Evolutionary conservation across 768 basidiomycete species (phyloP).

Genomic region (Mycena pura): DNA sequence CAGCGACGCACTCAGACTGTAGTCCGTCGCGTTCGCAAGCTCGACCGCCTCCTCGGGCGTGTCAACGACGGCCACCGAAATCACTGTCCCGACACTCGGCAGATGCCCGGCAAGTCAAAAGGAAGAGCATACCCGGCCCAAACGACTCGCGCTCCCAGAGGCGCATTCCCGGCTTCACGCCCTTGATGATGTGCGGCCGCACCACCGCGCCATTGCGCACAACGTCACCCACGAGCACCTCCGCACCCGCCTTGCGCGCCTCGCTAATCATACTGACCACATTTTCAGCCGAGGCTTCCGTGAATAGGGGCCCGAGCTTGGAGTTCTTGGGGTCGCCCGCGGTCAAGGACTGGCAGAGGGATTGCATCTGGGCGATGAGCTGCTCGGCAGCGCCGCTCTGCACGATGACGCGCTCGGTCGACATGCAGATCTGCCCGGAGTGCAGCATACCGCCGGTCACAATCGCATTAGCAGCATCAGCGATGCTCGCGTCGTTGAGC

Average conservation of each 20-base stretch:
- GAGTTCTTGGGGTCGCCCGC: constrained; percentile 40
- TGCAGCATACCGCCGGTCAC: constrained; percentile 50
- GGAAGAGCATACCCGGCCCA: constrained; percentile 52
- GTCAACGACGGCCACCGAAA: constrained; percentile 52
- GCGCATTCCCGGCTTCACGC: constrained; percentile 56
- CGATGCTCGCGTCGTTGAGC: constrained; percentile 58
- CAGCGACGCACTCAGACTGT: constrained; percentile 56
- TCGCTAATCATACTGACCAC: constrained; percentile 52
- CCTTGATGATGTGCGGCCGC: constrained; percentile 58
- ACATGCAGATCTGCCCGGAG: constrained; percentile 67
- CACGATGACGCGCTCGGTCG: constrained; percentile 62
- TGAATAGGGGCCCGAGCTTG: constrained; percentile 50
- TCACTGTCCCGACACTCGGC: constrained; percentile 36
- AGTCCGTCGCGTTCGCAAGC: constrained; percentile 60
- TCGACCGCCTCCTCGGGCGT: constrained; percentile 61
- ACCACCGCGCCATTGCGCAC: constrained; percentile 47
- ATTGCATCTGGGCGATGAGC: constrained; percentile 43
- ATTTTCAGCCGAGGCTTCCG: constrained; percentile 51
- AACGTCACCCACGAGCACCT: constrained; percentile 52
- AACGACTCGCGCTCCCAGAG: constrained; percentile 68
- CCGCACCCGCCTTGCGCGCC: constrained; percentile 51
- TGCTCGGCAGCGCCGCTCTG: constrained; percentile 46
- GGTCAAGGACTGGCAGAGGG: constrained; percentile 40
- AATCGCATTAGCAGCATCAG: constrained; percentile 58
- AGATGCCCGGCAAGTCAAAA: not conserved